Base-by-base conservation (phyloP, 2,329 filamentous ascomycete genomes). In the Fusarium drepaniforme region DNA sequence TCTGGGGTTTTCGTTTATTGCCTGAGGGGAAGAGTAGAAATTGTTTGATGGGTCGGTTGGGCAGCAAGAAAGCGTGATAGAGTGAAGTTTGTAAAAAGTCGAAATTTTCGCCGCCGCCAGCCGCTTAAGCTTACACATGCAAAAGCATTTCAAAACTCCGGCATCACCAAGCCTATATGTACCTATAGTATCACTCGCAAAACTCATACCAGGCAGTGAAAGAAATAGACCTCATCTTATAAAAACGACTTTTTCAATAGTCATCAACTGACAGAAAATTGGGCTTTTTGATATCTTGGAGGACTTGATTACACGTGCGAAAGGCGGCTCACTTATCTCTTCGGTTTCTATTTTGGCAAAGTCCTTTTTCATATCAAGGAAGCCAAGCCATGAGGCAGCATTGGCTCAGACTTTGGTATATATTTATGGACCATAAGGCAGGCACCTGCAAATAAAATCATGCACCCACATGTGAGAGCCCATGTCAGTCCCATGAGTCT, bases 31-130 rank as follows among this genome's bases (percentile, higher is more conserved):
- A 2, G n/a, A 23, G 42, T 28, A 44, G 49, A 9, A 15, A 16
- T 5, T 25, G 51, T 37, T 65, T 15, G 42, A 59, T 59, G 25
- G n/a, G 51, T 60, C 12, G 44, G 65, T 75, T 62, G 51, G 70
- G 67, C 46, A 64, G 61, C 35, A 58, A 68, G 6, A 33, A 42
- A 56, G 28, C 62, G 38, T 75, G 66, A 60, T 65, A 40, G 64
- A 62, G 60, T 63, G 46, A 66, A 61, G 33, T 64, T 61, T 44
- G 23, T 73, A 59, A 65, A 75, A 67, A 71, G 59, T 75, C 63
- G 71, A 77, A 78, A 77, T 49, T 75, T 78, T 78, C 42, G 75
- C 69, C 75, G 68, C 73, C 59, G 60, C 40, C 64, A 53, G 59
- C 56, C 53, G 37, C 46, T 57, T 16, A 13, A 13, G 38, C 30